Conservation (phyloP, 1,139 yeast genomes). For the Blastobotrys elegans region DNA sequence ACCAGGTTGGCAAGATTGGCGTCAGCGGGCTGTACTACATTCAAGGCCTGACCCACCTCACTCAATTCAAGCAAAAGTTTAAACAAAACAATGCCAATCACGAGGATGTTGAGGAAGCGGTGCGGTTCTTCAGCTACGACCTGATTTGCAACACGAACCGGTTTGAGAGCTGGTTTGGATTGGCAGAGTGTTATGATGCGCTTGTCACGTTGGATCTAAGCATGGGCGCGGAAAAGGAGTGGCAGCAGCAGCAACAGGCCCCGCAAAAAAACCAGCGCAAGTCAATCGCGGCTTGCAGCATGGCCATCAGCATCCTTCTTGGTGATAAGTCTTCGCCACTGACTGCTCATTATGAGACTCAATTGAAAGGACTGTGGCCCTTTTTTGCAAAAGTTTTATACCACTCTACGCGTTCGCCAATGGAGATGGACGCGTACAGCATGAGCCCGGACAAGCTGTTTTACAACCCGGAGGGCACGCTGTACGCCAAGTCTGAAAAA, state of each 20-base stretch:
- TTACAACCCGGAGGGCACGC: conserved; percentile 25
- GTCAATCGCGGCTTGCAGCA: conserved; percentile 65
- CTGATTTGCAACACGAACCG: conserved; percentile 60
- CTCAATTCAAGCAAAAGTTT: conserved; percentile 52
- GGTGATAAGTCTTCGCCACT: conserved; percentile 20
- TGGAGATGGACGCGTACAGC: conserved; percentile 43
- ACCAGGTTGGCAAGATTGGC: conserved; percentile 38
- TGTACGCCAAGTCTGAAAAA: conserved; percentile 12
- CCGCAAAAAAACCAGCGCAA: conserved; percentile 48
- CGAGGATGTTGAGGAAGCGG: conserved; percentile 73
- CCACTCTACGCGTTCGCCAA: conserved; percentile 54
- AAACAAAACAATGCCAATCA: conserved; percentile 55
- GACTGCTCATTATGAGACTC: conserved; percentile 30
- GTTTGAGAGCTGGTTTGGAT: conserved; percentile 78
- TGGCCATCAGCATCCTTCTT: conserved; percentile 59
- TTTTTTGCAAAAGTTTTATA: conserved; percentile 58
- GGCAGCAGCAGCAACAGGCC: conserved; percentile 48
- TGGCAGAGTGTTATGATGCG: conserved; percentile 76
- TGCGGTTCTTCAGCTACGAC: conserved; percentile 61
- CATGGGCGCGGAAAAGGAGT: conserved; percentile 85
- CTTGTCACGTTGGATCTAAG: conserved; percentile 84
- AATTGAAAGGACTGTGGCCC: conserved; percentile 49
- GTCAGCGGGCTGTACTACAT: conserved; percentile 63
- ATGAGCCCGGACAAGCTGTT: conserved; percentile 25
- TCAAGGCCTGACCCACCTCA: conserved; percentile 64